These are phyloP conservation scores for Corymbia calophylla DNA, from an alignment of 441 rosid species.

Conservation along the genomic window DNA sequence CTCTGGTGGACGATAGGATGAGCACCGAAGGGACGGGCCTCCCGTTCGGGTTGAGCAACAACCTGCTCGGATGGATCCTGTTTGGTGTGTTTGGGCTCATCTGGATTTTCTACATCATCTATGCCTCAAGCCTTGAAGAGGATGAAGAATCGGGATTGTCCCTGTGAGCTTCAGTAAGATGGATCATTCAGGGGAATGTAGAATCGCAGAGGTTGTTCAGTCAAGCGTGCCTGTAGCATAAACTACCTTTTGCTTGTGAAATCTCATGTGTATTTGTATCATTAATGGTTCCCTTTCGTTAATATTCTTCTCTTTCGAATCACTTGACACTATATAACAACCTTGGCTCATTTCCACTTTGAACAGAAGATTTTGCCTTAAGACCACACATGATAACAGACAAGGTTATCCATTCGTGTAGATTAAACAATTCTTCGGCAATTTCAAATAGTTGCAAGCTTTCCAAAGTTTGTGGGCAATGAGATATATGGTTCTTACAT, in stretches of 20 bases:
- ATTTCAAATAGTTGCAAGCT: background rate
- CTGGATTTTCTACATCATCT: constrained; percentile 64
- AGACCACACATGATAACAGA: background rate
- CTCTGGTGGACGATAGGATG: constrained; percentile 86
- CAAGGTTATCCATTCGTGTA: background rate
- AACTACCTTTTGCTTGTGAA: background rate
- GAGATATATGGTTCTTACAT: background rate
- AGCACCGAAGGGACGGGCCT: constrained; percentile 84
- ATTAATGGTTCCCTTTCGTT: background rate
- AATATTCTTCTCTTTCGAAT: background rate
- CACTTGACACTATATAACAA: background rate
- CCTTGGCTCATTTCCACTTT: background rate
- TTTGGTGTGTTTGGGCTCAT: constrained; percentile 77
- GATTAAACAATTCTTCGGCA: background rate
- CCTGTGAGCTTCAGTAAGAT: constrained; percentile 22
- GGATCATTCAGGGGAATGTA: background rate
- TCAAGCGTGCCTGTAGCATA: background rate
- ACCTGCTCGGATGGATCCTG: constrained; percentile 86
- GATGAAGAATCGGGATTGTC: constrained; percentile 89
- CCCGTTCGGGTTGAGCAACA: constrained; percentile 89
- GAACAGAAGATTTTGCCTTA: background rate
- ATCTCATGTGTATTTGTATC: background rate
- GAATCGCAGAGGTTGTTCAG: background rate
- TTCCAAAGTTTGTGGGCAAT: background rate
- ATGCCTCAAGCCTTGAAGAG: constrained; percentile 61